Conservation (phyloP, 257 asterid genomes). For the Solanum microdontum region DNA sequence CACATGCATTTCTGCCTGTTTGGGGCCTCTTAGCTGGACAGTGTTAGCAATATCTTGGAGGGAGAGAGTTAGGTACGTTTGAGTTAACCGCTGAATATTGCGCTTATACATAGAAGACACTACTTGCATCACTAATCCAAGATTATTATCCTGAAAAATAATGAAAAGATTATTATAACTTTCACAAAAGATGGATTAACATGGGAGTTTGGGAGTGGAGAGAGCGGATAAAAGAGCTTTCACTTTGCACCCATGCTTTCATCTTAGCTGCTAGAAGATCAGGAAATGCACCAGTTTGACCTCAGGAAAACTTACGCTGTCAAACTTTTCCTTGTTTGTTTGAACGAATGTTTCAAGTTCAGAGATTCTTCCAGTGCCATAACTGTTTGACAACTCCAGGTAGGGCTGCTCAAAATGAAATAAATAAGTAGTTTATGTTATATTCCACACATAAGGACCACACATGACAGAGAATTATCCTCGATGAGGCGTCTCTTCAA, state of each 20-base stretch:
- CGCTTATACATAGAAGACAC: constrained; percentile 88
- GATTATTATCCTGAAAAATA: constrained; percentile 70
- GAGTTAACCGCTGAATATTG: constrained; percentile 95
- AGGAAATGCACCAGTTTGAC: background rate
- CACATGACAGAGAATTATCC: background rate
- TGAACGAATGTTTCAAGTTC: constrained; percentile 61
- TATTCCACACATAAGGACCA: background rate
- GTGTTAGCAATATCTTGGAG: constrained; percentile 89
- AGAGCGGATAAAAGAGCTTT: background rate
- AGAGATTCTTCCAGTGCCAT: constrained; percentile 60
- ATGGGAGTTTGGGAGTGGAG: background rate
- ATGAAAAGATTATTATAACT: background rate
- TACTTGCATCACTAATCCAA: constrained; percentile 93
- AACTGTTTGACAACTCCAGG: constrained; percentile 63
- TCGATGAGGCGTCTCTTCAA: background rate
- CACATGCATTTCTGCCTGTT: constrained; percentile 97
- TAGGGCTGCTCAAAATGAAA: constrained; percentile 47
- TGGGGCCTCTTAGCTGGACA: constrained; percentile 62
- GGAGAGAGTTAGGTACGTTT: constrained; percentile 90
- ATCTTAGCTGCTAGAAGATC: background rate
- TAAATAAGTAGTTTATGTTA: background rate
- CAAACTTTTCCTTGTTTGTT: constrained; percentile 66
- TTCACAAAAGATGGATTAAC: background rate
- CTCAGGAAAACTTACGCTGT: constrained; percentile 40
- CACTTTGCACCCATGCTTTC: background rate